phyloP scores from a whole-genome alignment of 2,329 filamentous ascomycete species.

The Microdochium bolleyi region DNA sequence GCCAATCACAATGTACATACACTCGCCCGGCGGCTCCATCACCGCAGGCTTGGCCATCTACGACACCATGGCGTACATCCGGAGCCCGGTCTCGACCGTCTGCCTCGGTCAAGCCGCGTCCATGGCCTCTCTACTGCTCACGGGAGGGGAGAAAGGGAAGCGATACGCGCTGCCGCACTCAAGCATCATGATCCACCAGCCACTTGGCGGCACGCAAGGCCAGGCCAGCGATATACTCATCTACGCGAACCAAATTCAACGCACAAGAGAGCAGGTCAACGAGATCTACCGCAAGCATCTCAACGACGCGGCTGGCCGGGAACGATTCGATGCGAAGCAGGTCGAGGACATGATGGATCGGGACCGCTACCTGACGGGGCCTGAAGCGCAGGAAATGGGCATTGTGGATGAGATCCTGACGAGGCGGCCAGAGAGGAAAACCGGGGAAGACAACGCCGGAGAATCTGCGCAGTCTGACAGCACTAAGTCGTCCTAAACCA shows the following conservation, averaged over 20 bases:
- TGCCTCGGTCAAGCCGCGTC: constrained; percentile 91
- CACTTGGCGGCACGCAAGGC: constrained; percentile 63
- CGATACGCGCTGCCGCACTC: constrained; percentile 87
- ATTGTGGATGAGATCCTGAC: constrained; percentile 86
- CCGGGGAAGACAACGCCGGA: constrained; percentile 8
- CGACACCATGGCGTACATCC: constrained; percentile 98
- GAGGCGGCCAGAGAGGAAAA: constrained; percentile 41
- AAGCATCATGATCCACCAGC: constrained; percentile 96
- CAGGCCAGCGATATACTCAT: constrained; percentile 82
- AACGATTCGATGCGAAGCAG: constrained; percentile 72
- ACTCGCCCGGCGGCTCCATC: constrained; percentile 89
- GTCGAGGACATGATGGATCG: constrained; percentile 95
- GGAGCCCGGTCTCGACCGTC: constrained; percentile 85
- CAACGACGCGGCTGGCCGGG: constrained; percentile 65
- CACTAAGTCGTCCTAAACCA: neutral
- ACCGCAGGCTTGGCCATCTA: constrained; percentile 87
- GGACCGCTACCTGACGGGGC: constrained; percentile 85
- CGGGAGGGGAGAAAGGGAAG: constrained; percentile 77
- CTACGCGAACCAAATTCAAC: constrained; percentile 92
- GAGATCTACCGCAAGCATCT: constrained; percentile 83
- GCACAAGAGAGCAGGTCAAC: constrained; percentile 79
- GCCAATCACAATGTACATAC: constrained; percentile 96
- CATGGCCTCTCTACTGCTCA: constrained; percentile 86
- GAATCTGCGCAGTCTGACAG: neutral
- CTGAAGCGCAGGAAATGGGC: constrained; percentile 82